Percentiles rank a stretch among this genome's conserved stretches.
phyloP scores from a whole-genome alignment of 129 eudicot genomes.

The Rutidosis leptorrhynchoides region DNA sequence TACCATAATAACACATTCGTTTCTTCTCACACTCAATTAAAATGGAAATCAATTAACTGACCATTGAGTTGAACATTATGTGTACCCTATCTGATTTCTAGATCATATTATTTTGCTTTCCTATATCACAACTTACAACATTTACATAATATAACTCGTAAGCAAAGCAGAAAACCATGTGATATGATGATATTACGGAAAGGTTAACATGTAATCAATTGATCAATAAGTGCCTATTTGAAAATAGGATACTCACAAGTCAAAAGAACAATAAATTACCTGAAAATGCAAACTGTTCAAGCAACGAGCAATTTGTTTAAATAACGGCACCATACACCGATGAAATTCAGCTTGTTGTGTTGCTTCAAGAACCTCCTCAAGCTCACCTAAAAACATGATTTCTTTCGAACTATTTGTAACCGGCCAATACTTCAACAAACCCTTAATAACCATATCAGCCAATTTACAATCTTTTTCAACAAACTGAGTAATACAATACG shows the following conservation, averaged over 20 bases:
- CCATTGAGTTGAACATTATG: neutral
- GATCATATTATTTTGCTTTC: neutral
- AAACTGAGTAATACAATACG: slow-evolving; percentile 70
- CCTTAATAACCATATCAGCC: slow-evolving; percentile 76
- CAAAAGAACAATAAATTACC: slow-evolving; percentile 40
- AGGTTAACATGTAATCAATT: neutral
- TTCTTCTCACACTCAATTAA: neutral
- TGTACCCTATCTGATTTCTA: neutral
- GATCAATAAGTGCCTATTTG: neutral
- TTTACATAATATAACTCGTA: neutral
- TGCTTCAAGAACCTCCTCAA: slow-evolving; percentile 84
- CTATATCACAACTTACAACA: slow-evolving; percentile 4
- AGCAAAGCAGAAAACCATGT: neutral
- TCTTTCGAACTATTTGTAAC: slow-evolving; percentile 82
- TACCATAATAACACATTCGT: neutral
- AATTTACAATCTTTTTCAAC: slow-evolving; percentile 85
- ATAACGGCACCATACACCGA: slow-evolving; percentile 78
- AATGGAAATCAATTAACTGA: slow-evolving; percentile 28
- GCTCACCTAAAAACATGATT: slow-evolving; percentile 70
- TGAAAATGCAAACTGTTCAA: slow-evolving; percentile 77
- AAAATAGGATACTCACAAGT: neutral
- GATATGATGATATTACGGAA: neutral
- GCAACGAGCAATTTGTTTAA: slow-evolving; percentile 68
- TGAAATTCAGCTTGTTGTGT: slow-evolving; percentile 76
- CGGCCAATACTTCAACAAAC: slow-evolving; percentile 82